Percentiles rank a stretch among this genome's conserved stretches.
Evolutionary conservation across 208 protist species (phyloP).

Genomic region (Wallacemonas sp.): DNA sequence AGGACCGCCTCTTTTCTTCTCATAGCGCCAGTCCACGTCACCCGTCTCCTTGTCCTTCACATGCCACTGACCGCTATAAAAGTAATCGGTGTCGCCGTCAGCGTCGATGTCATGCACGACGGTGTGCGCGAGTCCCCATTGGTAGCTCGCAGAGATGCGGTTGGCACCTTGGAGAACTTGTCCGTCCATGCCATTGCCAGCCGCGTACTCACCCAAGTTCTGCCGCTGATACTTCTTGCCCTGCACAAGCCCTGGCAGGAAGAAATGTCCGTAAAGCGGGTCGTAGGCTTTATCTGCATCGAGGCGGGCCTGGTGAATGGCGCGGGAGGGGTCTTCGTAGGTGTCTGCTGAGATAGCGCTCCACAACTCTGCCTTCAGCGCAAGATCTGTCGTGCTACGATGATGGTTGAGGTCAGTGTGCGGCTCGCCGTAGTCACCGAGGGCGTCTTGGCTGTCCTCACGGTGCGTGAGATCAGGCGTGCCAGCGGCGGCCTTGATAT

Average conservation of each 20-base stretch:
- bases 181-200: conserved; percentile 69
- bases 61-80: conserved; percentile 60
- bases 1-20: conserved; percentile 69
- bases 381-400: neutral
- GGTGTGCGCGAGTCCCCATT: conserved; percentile 57
- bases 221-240: conserved; percentile 71
- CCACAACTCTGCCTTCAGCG: conserved; percentile 54
- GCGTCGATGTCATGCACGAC: conserved; percentile 74
- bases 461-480: too few relatives aligned
- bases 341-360: conserved; percentile 50
- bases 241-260: conserved; percentile 52
- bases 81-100: conserved; percentile 79
- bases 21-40: conserved; percentile 88
- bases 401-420: neutral
- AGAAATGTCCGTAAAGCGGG: conserved; percentile 52
- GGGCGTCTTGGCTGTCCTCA: too few relatives aligned
- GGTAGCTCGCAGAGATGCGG: conserved; percentile 32
- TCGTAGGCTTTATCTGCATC: conserved; percentile 76
- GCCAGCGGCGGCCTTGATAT: too few relatives aligned
- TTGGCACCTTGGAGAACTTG: conserved; percentile 54
- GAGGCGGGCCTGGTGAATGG: conserved; percentile 84
- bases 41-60: conserved; percentile 75
- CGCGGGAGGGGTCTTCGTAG: conserved; percentile 76
- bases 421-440: neutral
- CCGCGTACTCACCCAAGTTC: conserved; percentile 59